These are phyloP conservation scores for Hygrophorus pudorinus DNA, from an alignment of 768 basidiomycete genomes.

Conservation along the genomic window DNA sequence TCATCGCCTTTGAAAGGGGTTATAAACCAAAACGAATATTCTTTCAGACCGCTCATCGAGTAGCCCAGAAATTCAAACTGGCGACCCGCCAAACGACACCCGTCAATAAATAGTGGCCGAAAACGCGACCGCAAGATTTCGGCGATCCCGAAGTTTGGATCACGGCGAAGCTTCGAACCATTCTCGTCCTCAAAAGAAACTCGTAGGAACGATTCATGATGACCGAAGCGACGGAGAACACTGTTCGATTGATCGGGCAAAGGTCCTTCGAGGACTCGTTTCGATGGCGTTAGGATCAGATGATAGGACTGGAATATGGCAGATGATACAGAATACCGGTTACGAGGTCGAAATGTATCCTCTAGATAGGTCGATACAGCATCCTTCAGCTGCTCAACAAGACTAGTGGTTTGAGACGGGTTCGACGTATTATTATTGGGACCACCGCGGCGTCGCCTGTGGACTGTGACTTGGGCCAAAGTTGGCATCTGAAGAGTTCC, in stretches of 20 bases:
- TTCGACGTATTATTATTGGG: not conserved
- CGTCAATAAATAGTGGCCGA: constrained; percentile 21
- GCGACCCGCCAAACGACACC: constrained; percentile 32
- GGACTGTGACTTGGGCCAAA: not conserved
- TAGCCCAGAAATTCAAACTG: constrained; percentile 38
- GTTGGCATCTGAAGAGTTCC: constrained; percentile 7
- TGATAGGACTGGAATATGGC: constrained; percentile 23
- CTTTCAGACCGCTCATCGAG: constrained; percentile 41
- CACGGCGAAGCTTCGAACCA: constrained; percentile 24
- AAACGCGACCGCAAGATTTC: constrained; percentile 24
- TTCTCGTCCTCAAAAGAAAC: constrained; percentile 41
- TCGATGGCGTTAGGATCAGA: constrained; percentile 29
- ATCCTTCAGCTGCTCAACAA: constrained; percentile 8
- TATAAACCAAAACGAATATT: constrained; percentile 41
- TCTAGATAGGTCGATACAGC: constrained; percentile 8
- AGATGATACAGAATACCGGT: constrained; percentile 6
- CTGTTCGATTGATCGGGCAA: constrained; percentile 14
- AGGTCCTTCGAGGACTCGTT: constrained; percentile 28
- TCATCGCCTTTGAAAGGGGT: constrained; percentile 24
- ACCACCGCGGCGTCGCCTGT: not conserved
- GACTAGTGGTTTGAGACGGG: not conserved
- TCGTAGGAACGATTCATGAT: constrained; percentile 35
- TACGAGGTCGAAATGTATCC: constrained; percentile 3
- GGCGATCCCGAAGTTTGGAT: constrained; percentile 20
- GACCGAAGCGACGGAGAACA: constrained; percentile 19